phyloP scores from a whole-genome alignment of 257 asterid genomes.

The Thymus mandschuricus region DNA sequence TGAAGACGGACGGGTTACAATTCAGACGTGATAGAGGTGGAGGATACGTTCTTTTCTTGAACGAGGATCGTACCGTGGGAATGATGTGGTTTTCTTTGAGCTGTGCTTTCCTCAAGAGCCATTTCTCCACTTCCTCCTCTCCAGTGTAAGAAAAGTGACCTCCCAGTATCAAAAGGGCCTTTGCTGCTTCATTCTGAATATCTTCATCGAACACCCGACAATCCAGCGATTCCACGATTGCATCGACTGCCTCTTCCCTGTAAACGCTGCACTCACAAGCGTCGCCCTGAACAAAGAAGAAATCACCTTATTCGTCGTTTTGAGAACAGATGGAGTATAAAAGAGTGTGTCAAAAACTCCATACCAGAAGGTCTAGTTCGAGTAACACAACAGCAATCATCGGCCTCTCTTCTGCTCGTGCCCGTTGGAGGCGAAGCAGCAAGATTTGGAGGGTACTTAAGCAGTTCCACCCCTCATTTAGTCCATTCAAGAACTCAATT shows the following conservation, averaged over 20 bases:
- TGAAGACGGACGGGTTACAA: not conserved
- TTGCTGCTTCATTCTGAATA: constrained; percentile 60
- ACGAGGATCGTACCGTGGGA: constrained; percentile 34
- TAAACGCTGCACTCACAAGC: constrained; percentile 55
- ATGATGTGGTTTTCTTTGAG: constrained; percentile 28
- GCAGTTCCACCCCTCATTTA: constrained; percentile 61
- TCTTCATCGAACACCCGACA: constrained; percentile 53
- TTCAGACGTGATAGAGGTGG: not conserved
- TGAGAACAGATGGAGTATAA: not conserved
- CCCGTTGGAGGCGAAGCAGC: constrained; percentile 60
- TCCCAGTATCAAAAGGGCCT: constrained; percentile 65
- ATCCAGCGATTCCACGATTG: constrained; percentile 55
- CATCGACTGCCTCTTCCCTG: constrained; percentile 80
- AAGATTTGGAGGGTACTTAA: constrained; percentile 63
- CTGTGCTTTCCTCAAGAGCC: constrained; percentile 70
- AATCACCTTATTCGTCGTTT: not conserved
- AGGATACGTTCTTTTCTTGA: not conserved
- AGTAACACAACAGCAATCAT: constrained; percentile 63
- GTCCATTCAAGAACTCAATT: constrained; percentile 45
- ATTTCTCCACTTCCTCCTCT: constrained; percentile 56
- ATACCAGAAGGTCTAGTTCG: constrained; percentile 78
- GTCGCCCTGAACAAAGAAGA: constrained; percentile 56
- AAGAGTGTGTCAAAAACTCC: constrained; percentile 16
- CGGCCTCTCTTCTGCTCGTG: constrained; percentile 62
- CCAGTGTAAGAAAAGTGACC: constrained; percentile 82